Evolutionary conservation across 768 basidiomycete genomes (phyloP).

Genomic region (Suillus lakei): DNA sequence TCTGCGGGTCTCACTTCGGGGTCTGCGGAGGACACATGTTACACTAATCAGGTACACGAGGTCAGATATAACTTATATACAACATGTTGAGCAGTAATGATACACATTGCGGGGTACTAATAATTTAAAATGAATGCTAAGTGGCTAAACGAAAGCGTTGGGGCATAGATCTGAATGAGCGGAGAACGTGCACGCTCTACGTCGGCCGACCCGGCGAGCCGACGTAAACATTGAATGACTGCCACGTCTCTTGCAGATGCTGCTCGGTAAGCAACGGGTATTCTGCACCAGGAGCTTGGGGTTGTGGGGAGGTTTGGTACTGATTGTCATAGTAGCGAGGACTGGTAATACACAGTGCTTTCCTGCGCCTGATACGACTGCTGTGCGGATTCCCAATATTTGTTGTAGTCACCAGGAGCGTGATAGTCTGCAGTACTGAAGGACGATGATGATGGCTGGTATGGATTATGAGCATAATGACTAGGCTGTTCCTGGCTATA

Average conservation of each 20-base stretch:
- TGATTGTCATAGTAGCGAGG: constrained; percentile 2
- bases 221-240: constrained; percentile 66
- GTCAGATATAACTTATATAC: constrained; percentile 4
- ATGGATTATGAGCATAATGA: constrained; percentile 6
- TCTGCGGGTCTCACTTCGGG: too few species aligned
- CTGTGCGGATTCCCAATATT: constrained; percentile 19
- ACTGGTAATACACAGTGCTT: constrained; percentile 10
- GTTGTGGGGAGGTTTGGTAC: constrained; percentile 19
- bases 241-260: constrained; percentile 71
- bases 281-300: constrained; percentile 34
- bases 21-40: not conserved
- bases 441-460: constrained; percentile 11
- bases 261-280: constrained; percentile 55
- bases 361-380: constrained; percentile 10
- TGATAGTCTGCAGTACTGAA: constrained; percentile 6
- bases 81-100: not conserved
- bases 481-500: constrained; percentile 15
- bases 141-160: constrained; percentile 11
- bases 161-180: constrained; percentile 6
- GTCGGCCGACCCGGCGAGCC: constrained; percentile 19
- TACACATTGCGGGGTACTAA: not conserved
- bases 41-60: constrained; percentile 11
- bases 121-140: constrained; percentile 2
- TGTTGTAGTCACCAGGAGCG: constrained; percentile 4
- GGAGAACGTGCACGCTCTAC: constrained; percentile 8